These are phyloP conservation scores for Epichloe scottii DNA, from an alignment of 2,329 filamentous ascomycete genomes.

Conservation along the genomic window DNA sequence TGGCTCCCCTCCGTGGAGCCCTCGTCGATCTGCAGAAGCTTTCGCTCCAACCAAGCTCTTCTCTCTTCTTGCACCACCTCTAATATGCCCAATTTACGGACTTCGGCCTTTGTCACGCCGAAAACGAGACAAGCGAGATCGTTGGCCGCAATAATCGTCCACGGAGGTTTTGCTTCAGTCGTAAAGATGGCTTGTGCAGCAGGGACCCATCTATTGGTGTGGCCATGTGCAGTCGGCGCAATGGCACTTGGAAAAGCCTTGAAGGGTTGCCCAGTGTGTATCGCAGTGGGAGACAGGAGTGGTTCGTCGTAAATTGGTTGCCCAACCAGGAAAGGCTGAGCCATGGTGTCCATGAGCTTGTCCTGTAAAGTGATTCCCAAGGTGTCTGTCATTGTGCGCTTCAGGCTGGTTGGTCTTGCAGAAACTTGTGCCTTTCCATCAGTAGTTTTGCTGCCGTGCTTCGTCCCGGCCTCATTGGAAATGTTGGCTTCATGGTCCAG, in stretches of 20 bases:
- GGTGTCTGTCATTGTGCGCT: constrained; percentile 80
- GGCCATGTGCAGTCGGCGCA: constrained; percentile 60
- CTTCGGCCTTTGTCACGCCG: constrained; percentile 92
- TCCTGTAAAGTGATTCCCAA: constrained; percentile 62
- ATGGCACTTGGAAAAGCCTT: constrained; percentile 34
- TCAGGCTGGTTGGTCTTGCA: constrained; percentile 55
- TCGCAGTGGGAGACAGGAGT: constrained; percentile 29
- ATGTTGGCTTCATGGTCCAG: constrained; percentile 28
- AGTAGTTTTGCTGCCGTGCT: constrained; percentile 40
- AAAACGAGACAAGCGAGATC: constrained; percentile 96
- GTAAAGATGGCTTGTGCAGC: constrained; percentile 95
- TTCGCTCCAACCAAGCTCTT: constrained; percentile 78
- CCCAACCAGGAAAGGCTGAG: constrained; percentile 59
- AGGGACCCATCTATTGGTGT: constrained; percentile 80
- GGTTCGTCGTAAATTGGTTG: constrained; percentile 24
- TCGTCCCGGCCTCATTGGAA: constrained; percentile 41
- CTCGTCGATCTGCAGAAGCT: constrained; percentile 46
- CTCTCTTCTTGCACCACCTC: constrained; percentile 89
- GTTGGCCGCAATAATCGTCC: constrained; percentile 93
- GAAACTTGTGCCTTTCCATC: constrained; percentile 35
- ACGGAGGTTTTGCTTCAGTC: constrained; percentile 79
- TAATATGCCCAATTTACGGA: constrained; percentile 86
- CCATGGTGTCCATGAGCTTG: constrained; percentile 73
- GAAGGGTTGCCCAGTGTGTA: constrained; percentile 26
- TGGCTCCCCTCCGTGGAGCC: constrained; percentile 18